Evolutionary conservation across 2,329 filamentous ascomycete genomes (phyloP).

Genomic region (Calcarisporium arbuscula): DNA sequence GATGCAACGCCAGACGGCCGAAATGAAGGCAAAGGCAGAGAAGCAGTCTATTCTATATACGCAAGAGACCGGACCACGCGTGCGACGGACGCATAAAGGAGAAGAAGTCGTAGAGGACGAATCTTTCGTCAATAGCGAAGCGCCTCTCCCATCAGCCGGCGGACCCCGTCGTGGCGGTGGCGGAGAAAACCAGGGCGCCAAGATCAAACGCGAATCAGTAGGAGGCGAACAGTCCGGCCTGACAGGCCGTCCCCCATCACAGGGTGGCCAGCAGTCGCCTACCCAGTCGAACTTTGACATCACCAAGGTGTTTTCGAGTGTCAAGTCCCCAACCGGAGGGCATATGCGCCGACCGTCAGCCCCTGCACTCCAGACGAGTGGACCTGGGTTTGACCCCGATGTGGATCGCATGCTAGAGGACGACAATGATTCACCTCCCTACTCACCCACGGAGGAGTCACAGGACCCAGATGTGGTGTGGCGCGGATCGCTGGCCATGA

Average conservation of each 20-base stretch:
- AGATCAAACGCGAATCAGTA: conserved; percentile 29
- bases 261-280: conserved; percentile 44
- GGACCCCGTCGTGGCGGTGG: conserved; percentile 11
- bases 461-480: conserved; percentile 67
- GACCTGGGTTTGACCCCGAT: conserved; percentile 72
- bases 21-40: conserved; percentile 71
- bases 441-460: conserved; percentile 68
- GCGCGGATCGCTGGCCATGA: conserved; percentile 72
- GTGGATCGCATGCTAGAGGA: conserved; percentile 86
- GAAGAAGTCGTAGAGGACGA: conserved; percentile 85
- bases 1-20: conserved; percentile 68
- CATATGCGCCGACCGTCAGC: conserved; percentile 43
- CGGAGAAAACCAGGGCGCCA: conserved; percentile 12
- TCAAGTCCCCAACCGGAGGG: conserved; percentile 62
- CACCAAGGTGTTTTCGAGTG: conserved; percentile 76
- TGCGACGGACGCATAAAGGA: conserved; percentile 89
- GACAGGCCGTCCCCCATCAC: conserved; percentile 29
- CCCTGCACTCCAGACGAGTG: conserved; percentile 37
- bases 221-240: conserved; percentile 20
- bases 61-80: conserved; percentile 62
- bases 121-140: conserved; percentile 31
- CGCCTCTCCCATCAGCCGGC: conserved; percentile 21
- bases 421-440: conserved; percentile 71
- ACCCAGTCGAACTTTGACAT: conserved; percentile 66
- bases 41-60: conserved; percentile 81